Evolutionary conservation across 2,329 filamentous ascomycete genomes (phyloP), one percentile per base, ranked within the genome.

Genomic region (Bipolaris bicolor): DNA sequence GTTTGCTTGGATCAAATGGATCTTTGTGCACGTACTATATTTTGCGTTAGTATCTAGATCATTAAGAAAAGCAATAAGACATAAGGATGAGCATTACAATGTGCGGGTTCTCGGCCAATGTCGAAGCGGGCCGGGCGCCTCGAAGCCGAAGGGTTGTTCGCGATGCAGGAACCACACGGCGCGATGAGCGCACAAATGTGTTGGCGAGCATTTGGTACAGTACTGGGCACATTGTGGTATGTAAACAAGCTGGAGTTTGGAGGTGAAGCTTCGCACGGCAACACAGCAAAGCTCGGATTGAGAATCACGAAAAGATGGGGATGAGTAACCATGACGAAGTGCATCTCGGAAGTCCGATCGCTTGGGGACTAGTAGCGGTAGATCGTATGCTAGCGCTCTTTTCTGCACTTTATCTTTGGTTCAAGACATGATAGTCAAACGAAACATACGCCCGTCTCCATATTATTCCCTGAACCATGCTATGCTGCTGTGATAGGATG

Each of bases 21-120:
- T 80, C 75, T 24, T 78, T 74, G 68, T 83, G 82, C 16, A 83
- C 76, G 65, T 84, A 85, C 81, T 84, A 57, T 3, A 34, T 20
- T 7, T 4, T 29, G 13, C 33, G 3, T 18, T 13, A 3, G 29
- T 65, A 48, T 62, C 58, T 36, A 26, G 24, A 20, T 24, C 29
- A 7, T 10, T 31, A 20, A 3, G 2, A 22, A 7, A 9, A 7
- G 7, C 5, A 6, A 7, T 3, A 6, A 26, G 5, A 26, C 4
- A 5, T 3, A n/a, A 34, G 20, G 16, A 40, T n/a, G n/a, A n/a
- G n/a, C 3, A 65, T 37, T 71, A 77, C 76, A 39, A 78, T 77
- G 60, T 81, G 75, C 29, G 75, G 71, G 61, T 81, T 81, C 52
- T 77, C 75, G 55, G 77, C 73, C 7, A 82, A 65, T 13, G 79